Base-by-base conservation (phyloP, 768 basidiomycete genomes). In the Thelephora ganbajun region DNA sequence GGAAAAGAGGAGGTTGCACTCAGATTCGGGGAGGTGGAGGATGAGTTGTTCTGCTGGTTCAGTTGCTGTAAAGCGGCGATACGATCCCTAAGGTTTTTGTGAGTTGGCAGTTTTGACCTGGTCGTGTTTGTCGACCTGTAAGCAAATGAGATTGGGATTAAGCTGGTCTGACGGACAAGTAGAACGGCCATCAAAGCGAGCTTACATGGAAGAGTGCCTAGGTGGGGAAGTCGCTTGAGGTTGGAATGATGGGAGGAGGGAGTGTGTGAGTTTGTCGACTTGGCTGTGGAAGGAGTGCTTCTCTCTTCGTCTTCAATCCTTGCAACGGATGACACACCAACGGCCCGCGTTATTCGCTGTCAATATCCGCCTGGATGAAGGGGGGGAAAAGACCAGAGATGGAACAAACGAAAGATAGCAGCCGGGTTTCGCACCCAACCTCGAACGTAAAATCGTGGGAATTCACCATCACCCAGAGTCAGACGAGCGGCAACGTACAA, bases 31-130 rank as follows among this genome's bases (percentile, higher is more conserved):
- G 46, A 47, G 54, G 51, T 35, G 51, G 58, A 54, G 49, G 45
- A 46, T 56, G 44, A 33, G 50, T 33, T 48, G 53, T 46, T 54
- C 61, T 59, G 49, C 74, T 41, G 39, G 39, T 41, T 41, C 9
- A 41, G 72, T 54, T 84, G 83, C 59, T 89, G 77, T 44, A 89
- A 67, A 22, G 84, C 84, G 14, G 86, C 86, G 52, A 89, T 88
- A 47, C 86, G 80, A 55, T 88, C 85, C 63, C 80, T 86, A 58
- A 88, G 74, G 60, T 81, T 83, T 68, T 35, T 53, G 55, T 5
- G 60, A 51, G 48, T 56, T 50, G 39, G 22, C 48, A 22, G n/a
- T 51, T 45, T 54, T 54, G 55, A 33, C n/a, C 18, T 13, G 5
- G 20, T 34, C 23, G 42, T 11, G 33, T 18, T 18, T 26, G 16